phyloP scores from a whole-genome alignment of 768 basidiomycete species.

The Ramaria rubella region DNA sequence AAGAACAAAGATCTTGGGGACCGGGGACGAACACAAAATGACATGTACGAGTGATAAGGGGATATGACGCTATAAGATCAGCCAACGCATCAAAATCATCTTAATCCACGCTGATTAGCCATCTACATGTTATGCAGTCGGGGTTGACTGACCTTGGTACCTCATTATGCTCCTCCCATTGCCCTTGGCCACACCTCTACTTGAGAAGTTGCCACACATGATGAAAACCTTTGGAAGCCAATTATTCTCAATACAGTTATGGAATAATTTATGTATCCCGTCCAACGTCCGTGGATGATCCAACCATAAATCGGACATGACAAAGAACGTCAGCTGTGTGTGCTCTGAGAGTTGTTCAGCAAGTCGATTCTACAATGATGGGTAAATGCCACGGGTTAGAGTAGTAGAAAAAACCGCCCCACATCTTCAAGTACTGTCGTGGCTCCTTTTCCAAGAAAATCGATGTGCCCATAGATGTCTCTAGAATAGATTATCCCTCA shows the following conservation, averaged over 20 bases:
- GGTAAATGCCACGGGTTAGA: not conserved
- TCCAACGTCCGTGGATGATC: constrained; percentile 79
- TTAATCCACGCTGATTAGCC: constrained; percentile 25
- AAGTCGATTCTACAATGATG: constrained; percentile 46
- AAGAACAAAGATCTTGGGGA: constrained; percentile 78
- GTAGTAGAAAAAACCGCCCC: constrained; percentile 20
- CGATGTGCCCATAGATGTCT: constrained; percentile 92
- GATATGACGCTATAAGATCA: constrained; percentile 78
- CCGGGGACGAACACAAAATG: constrained; percentile 96
- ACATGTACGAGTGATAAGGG: constrained; percentile 64
- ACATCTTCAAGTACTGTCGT: constrained; percentile 91
- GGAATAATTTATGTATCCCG: constrained; percentile 80
- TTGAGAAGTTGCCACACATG: constrained; percentile 93
- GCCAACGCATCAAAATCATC: constrained; percentile 85
- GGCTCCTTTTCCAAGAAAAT: constrained; percentile 93
- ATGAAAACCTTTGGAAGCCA: constrained; percentile 88
- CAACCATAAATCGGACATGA: constrained; percentile 94
- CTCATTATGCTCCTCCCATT: constrained; percentile 69
- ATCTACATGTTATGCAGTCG: not conserved
- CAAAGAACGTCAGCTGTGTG: constrained; percentile 78
- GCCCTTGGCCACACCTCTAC: constrained; percentile 71
- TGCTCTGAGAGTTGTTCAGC: constrained; percentile 59
- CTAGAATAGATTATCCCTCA: constrained; percentile 33
- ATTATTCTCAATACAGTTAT: constrained; percentile 79
- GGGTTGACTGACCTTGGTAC: constrained; percentile 64